phyloP scores from a whole-genome alignment of 176 grass and related monocot genomes.

The Musa acuminata region DNA sequence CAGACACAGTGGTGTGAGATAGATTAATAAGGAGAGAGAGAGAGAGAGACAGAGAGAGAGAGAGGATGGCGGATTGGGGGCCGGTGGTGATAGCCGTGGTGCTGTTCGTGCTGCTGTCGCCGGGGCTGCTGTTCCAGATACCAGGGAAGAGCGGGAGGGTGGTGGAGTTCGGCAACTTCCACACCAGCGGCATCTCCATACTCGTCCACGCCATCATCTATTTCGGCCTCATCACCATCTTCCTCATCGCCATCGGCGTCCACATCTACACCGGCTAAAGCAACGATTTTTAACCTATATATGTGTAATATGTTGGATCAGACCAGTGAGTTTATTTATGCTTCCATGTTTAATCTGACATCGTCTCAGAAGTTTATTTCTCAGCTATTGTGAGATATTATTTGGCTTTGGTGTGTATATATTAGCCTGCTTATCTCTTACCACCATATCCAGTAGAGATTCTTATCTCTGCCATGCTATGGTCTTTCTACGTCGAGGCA shows the following conservation, averaged over 20 bases:
- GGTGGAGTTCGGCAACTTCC: not conserved
- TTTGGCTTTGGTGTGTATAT: no score
- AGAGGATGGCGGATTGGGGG: constrained; percentile 5
- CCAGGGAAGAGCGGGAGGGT: not conserved
- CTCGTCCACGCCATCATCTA: constrained; percentile 3
- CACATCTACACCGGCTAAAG: constrained; percentile 7
- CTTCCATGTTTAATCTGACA: no score
- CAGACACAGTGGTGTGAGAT: not conserved
- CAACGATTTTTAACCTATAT: not conserved
- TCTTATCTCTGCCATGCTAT: no score
- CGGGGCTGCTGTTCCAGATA: constrained; percentile 1
- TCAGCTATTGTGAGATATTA: no score
- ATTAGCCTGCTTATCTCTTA: no score
- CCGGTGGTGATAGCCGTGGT: constrained; percentile 11
- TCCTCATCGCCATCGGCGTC: constrained; percentile 9
- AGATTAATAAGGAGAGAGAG: no score
- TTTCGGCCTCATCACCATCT: constrained; percentile 7
- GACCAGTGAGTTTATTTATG: no score
- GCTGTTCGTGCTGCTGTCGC: constrained; percentile 13
- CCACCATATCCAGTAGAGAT: no score
- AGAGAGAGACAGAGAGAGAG: no score
- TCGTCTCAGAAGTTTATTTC: no score
- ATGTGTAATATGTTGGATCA: no score
- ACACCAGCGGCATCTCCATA: constrained; percentile 8
- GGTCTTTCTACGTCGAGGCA: no score